Base-by-base conservation (phyloP, 208 protist genomes). In the Phytomonas sp. region DNA sequence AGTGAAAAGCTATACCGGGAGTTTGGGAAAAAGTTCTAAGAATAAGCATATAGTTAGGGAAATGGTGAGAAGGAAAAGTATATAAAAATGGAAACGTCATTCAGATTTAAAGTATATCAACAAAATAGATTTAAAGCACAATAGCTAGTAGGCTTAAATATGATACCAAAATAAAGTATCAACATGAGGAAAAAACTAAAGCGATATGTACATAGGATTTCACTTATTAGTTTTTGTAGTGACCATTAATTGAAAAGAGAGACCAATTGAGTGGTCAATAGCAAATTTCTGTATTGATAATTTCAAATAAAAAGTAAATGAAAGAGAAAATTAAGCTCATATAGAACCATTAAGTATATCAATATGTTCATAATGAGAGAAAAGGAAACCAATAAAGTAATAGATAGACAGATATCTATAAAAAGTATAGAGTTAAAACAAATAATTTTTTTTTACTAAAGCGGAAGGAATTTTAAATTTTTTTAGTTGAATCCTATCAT, bases 401-500 rank as follows among this genome's bases (percentile, higher is more conserved):
- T 0, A 31, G 65, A 70, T 23, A 59, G 1, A 52, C 66, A 12
- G 30, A 45, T 70, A 74, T 67, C 61, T 62, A 70, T 36, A 70
- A 72, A 71, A 75, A 61, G 12, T 11, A 69, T 29, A 76, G 29
- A 66, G 12, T 61, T 26, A 67, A 23, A 70, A 66, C 23, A 49
- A 29, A 14, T 52, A 30, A n/a, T 56, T 75, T 64, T 36, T 36
- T 33, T 70, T 42, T 69, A 19, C 19, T 65, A 40, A 7, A 65
- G 59, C 37, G 19, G 26, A 23, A 40, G 29, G 11, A 66, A 72
- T 12, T 26, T 7, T 23, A n/a, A 49, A 26, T 26, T 65, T 65
- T 37, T 12, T 62, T 6, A 65, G 5, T 26, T 49, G 8, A 65
- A 12, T 65, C 61, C 23, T 19, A 65, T 65, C 23, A 65, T 65